Evolutionary conservation across 2,329 filamentous ascomycete genomes (phyloP), one percentile per base, ranked within the genome.

Genomic region (Cladosporium austrohemisphaericum): DNA sequence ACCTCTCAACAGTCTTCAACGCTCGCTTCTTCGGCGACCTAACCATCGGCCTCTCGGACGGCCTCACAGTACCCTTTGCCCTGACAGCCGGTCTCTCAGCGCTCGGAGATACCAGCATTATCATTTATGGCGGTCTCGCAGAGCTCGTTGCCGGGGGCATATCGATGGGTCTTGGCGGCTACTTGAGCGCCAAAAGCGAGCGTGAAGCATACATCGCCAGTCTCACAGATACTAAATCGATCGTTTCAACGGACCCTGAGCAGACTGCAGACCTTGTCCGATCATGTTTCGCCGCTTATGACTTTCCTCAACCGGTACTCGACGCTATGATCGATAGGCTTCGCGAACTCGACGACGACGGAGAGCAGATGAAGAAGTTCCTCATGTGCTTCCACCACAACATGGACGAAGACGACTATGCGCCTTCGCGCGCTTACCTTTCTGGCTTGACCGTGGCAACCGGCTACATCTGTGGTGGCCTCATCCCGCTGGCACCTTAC

Each of bases 401-500:
- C 32, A 65, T 71, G 47, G 57, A 67, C 1, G 64, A 67, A 47
- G 71, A 71, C 1, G 65, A 70, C 28, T 67, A 67, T 43, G 69
- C 71, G 41, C 32, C 56, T 11, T 53, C 52, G 4, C 67, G 73
- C 44, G 70, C 71, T 8, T 73, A 68, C 61, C 68, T 68, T 40
- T 83, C 79, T 0, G 84, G 81, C 2, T 57, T 82, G 16, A 86
- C 81, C 5, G 83, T 88, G 58, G 81, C 82, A 0, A 58, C 82
- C 8, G 82, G 82, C 31, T 88, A 88, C 65, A 81, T 87, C 43
- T 67, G 86, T 22, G 84, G 84, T 19, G 84, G 84, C 0, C 72
- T 86, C 38, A 76, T 86, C 13, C 84, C 84, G 18, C 75, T 87
- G 58, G 68, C 84, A 25, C 84, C 84, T 0, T 87, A 87, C 66